Conservation (phyloP, 164 flowering plant species). For the Vitis labrusca region DNA sequence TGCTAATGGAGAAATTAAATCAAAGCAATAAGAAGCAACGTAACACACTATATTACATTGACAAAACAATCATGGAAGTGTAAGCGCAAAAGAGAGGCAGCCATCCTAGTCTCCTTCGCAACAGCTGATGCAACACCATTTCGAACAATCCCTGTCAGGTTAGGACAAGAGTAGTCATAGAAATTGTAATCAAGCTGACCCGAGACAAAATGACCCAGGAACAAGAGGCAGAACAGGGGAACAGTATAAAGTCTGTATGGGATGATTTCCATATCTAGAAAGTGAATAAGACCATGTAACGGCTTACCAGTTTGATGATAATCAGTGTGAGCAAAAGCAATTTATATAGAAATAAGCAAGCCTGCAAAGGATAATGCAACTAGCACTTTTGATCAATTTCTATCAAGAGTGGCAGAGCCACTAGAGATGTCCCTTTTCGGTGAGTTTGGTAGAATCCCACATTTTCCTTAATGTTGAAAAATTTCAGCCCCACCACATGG, state of each 20-base stretch:
- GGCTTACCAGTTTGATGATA: constrained; percentile 2
- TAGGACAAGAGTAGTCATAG: constrained; percentile 60
- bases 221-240: constrained; percentile 27
- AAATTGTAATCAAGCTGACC: constrained; percentile 51
- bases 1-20: too few species aligned
- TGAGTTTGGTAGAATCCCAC: constrained; percentile 37
- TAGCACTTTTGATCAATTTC: neutral
- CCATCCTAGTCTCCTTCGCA: constrained; percentile 67
- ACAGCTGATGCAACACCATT: constrained; percentile 54
- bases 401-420: constrained; percentile 38
- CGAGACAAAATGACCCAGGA: constrained; percentile 25
- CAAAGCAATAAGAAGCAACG: neutral
- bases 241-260: constrained; percentile 5
- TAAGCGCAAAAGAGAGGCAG: constrained; percentile 67
- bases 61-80: constrained; percentile 84
- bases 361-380: too few species aligned
- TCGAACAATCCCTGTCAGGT: constrained; percentile 48
- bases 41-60: constrained; percentile 40
- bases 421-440: constrained; percentile 28
- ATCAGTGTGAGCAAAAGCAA: constrained; percentile 1
- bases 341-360: constrained; percentile 24
- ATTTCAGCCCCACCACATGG: constrained; percentile 3
- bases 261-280: constrained; percentile 23
- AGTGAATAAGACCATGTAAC: neutral
- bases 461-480: constrained; percentile 8